These are phyloP conservation scores for Solanum lignicaule DNA, from an alignment of 257 asterid genomes.

Conservation along the genomic window DNA sequence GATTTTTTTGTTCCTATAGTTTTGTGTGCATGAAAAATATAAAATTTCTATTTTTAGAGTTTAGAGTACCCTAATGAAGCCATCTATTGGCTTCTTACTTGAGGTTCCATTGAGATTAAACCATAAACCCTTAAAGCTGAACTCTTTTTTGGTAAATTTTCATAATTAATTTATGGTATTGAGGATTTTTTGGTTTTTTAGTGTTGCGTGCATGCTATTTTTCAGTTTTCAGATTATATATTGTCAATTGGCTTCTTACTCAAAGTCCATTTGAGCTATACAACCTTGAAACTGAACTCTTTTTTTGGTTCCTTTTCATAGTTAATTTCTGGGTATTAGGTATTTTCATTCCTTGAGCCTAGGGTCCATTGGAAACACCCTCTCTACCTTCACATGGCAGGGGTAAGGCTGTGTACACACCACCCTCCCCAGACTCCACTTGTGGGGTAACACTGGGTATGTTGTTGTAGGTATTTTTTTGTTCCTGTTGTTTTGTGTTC, in stretches of 20 bases:
- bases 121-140: background rate
- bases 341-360: background rate
- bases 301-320: background rate
- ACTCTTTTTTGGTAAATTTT: background rate
- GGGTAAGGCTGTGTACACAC: background rate
- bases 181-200: background rate
- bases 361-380: background rate
- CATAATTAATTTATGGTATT: background rate
- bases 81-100: background rate
- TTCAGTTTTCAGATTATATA: background rate
- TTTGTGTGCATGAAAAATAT: background rate
- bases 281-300: background rate
- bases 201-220: background rate
- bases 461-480: background rate
- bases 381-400: background rate
- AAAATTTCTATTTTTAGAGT: background rate
- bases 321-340: background rate
- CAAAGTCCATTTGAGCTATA: background rate
- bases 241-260: background rate
- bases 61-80: background rate
- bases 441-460: background rate
- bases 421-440: background rate
- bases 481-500: background rate
- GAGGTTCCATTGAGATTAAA: background rate
- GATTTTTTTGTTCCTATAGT: background rate